phyloP scores from a whole-genome alignment of 1,284 basidiomycete genomes.

The Ustilago lituana region DNA sequence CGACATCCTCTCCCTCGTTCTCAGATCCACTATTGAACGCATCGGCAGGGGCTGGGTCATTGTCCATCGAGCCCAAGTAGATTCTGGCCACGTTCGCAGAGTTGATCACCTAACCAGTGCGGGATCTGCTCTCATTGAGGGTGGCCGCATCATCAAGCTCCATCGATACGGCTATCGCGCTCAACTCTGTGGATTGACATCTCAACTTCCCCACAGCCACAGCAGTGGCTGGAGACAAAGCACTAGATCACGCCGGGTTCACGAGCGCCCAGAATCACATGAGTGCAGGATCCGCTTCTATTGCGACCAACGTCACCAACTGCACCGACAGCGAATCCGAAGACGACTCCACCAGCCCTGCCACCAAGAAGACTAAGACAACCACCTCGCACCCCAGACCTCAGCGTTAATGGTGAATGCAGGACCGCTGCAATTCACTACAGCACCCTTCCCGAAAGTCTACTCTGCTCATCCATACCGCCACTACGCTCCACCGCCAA shows the following conservation, averaged over 20 bases:
- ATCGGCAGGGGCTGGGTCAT: background rate
- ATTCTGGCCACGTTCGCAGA: constrained; percentile 12
- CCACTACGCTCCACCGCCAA: background rate
- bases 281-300: too few species aligned
- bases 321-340: constrained; percentile 14
- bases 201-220: background rate
- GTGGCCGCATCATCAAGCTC: constrained; percentile 17
- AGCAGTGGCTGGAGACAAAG: too few species aligned
- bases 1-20: too few species aligned
- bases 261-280: too few species aligned
- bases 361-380: constrained; percentile 9
- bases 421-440: background rate
- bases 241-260: too few species aligned
- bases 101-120: constrained; percentile 9
- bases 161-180: constrained; percentile 16
- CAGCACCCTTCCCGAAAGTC: too few species aligned
- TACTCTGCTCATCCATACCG: background rate
- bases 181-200: constrained; percentile 16
- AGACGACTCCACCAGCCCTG: background rate
- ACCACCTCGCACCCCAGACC: background rate
- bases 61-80: constrained; percentile 5
- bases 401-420: too few species aligned
- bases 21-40: background rate
- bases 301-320: constrained; percentile 10
- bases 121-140: background rate